A percentile compares a stretch with the other conserved stretches of the same genome.
phyloP scores from a whole-genome alignment of 1,284 basidiomycete genomes.

The Puccinia horiana region DNA sequence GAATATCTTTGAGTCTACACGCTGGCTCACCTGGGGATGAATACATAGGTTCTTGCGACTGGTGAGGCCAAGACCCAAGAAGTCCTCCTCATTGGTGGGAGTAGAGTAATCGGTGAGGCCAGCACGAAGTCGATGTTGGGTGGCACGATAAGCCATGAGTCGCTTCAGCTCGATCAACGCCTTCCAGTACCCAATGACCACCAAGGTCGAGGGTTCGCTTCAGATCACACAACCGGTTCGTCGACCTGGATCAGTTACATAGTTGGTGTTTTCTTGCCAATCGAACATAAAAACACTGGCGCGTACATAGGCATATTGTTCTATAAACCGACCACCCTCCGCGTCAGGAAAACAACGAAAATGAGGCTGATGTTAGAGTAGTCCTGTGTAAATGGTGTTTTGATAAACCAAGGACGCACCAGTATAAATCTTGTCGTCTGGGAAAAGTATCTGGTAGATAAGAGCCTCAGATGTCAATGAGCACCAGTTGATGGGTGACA shows the following conservation, averaged over 20 bases:
- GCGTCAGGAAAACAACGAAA: too few relatives aligned
- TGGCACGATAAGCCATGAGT: slow-evolving; percentile 80
- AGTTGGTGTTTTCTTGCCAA: background rate
- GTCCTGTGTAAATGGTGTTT: too few relatives aligned
- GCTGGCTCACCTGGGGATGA: slow-evolving; percentile 76
- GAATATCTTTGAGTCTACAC: background rate
- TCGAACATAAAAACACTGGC: background rate
- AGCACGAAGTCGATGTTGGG: slow-evolving; percentile 61
- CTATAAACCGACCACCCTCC: background rate
- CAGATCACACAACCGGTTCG: slow-evolving; percentile 40
- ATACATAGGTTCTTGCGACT: slow-evolving; percentile 96
- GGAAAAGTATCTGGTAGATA: slow-evolving; percentile 31
- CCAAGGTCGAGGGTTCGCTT: too few relatives aligned
- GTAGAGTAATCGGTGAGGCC: slow-evolving; percentile 65
- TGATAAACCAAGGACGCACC: slow-evolving; percentile 23
- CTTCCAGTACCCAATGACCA: slow-evolving; percentile 97
- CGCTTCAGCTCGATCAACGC: slow-evolving; percentile 92
- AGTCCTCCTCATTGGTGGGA: slow-evolving; percentile 74
- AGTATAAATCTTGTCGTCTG: slow-evolving; percentile 47
- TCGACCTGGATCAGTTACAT: background rate
- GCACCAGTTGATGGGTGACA: background rate
- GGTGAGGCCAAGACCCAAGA: slow-evolving; percentile 87
- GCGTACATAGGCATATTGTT: slow-evolving; percentile 48
- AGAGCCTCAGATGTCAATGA: background rate
- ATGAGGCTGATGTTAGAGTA: too few relatives aligned